These are phyloP conservation scores for Fusarium continuum DNA, from an alignment of 2,329 filamentous ascomycete species.

Conservation along the genomic window DNA sequence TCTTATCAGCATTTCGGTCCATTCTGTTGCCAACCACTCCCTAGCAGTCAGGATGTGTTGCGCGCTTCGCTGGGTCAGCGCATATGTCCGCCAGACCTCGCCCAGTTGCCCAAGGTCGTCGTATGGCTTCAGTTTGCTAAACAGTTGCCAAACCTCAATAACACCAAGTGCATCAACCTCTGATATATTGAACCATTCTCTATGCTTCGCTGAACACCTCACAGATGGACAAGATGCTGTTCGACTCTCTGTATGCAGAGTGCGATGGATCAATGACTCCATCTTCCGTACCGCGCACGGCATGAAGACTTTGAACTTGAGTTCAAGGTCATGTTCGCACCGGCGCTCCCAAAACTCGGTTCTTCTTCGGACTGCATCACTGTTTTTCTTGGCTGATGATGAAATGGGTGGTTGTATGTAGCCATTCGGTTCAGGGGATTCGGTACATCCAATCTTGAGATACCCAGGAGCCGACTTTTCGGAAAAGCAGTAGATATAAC, in stretches of 20 bases:
- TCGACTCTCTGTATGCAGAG: not conserved
- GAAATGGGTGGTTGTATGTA: not conserved
- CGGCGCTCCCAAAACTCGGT: fast-evolving
- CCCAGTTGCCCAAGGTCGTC: not conserved
- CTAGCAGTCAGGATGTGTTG: not conserved
- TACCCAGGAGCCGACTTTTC: not conserved
- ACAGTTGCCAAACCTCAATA: not conserved
- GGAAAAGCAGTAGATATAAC: constrained; percentile 20
- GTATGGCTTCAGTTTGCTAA: not conserved
- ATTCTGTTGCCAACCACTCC: constrained; percentile 1
- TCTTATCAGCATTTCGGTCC: not conserved
- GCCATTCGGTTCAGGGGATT: not conserved
- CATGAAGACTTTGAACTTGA: not conserved
- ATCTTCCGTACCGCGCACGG: not conserved
- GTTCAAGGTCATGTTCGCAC: not conserved
- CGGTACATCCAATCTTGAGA: constrained; percentile 13
- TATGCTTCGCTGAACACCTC: not conserved
- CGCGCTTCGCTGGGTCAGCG: fast-evolving
- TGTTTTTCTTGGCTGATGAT: not conserved
- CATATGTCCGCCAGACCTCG: not conserved
- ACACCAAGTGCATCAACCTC: not conserved
- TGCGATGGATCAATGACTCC: constrained; percentile 1
- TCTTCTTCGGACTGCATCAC: not conserved
- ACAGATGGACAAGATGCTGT: not conserved
- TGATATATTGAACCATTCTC: constrained; percentile 18